Percentiles rank a stretch among this genome's conserved stretches.
These are phyloP conservation scores for Colletotrichum sp. DNA, from an alignment of 2,329 filamentous ascomycete species.

Conservation along the genomic window DNA sequence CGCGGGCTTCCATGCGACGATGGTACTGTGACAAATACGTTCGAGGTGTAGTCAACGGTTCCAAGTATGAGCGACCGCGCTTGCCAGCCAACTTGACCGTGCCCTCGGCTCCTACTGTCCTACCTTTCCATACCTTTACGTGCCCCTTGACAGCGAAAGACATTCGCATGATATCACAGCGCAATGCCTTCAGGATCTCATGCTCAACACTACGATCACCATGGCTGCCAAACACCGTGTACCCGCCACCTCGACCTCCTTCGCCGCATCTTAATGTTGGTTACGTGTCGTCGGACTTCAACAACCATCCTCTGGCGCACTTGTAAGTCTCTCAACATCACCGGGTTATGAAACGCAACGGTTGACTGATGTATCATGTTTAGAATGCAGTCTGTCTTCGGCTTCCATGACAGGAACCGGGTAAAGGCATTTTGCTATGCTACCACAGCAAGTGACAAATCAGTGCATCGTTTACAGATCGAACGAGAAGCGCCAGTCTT, in stretches of 20 bases:
- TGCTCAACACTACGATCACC: constrained; percentile 84
- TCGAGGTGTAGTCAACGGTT: constrained; percentile 58
- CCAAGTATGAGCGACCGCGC: constrained; percentile 73
- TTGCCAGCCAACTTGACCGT: constrained; percentile 76
- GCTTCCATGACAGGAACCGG: constrained; percentile 76
- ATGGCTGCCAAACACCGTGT: constrained; percentile 85
- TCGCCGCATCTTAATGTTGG: constrained; percentile 86
- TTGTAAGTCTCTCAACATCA: constrained; percentile 53
- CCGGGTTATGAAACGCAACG: background rate
- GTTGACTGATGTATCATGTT: constrained; percentile 9
- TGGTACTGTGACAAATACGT: constrained; percentile 89
- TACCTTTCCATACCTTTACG: constrained; percentile 98
- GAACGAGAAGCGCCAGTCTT: constrained; percentile 92
- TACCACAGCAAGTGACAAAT: constrained; percentile 89
- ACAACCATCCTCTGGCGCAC: constrained; percentile 96
- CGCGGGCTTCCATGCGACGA: constrained; percentile 77
- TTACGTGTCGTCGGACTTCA: constrained; percentile 98
- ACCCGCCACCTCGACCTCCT: constrained; percentile 84
- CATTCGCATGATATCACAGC: constrained; percentile 91
- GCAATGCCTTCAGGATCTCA: constrained; percentile 92
- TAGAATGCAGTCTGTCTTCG: constrained; percentile 97
- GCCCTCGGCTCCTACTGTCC: constrained; percentile 88
- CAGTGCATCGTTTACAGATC: constrained; percentile 88
- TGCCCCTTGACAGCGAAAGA: constrained; percentile 91
- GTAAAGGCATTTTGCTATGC: constrained; percentile 94